These are phyloP conservation scores for Cardamine occulta DNA, from an alignment of 345 rosid species.

Conservation along the genomic window DNA sequence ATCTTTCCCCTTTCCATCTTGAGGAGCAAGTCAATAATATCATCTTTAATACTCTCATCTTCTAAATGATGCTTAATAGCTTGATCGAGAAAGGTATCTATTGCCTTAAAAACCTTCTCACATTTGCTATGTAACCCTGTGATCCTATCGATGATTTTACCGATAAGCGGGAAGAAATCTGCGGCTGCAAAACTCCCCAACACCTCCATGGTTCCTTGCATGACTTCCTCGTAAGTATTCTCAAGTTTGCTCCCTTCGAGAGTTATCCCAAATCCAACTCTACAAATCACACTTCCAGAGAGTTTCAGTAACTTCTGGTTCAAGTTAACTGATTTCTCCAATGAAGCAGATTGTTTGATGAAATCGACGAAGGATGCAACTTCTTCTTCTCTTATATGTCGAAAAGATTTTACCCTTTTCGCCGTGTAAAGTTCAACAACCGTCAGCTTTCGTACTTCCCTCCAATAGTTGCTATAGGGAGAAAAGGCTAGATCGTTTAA, in stretches of 20 bases:
- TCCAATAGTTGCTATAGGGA: conserved; percentile 44
- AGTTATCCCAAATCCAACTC: conserved; percentile 46
- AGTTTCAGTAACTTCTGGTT: conserved; percentile 35
- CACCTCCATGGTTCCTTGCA: conserved; percentile 38
- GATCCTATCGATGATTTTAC: conserved; percentile 46
- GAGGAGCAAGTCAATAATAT: conserved; percentile 54
- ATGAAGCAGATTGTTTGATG: conserved; percentile 35
- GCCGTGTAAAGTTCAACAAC: conserved; percentile 46
- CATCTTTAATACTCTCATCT: conserved; percentile 37
- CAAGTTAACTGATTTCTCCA: conserved; percentile 37
- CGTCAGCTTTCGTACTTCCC: conserved; percentile 45
- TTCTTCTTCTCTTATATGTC: conserved; percentile 46
- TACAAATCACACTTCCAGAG: conserved; percentile 40
- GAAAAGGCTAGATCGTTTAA: conserved; percentile 42
- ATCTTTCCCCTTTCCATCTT: conserved; percentile 42
- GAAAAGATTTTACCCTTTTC: conserved; percentile 47
- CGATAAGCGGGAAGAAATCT: conserved; percentile 49
- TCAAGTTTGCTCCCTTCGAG: conserved; percentile 42
- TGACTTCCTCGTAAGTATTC: conserved; percentile 39
- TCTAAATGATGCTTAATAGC: conserved; percentile 51
- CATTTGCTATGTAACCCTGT: conserved; percentile 43
- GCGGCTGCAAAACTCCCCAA: conserved; percentile 40
- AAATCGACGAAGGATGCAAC: conserved; percentile 33
- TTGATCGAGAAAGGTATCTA: conserved; percentile 49
- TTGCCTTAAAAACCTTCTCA: conserved; percentile 42